phyloP scores from a whole-genome alignment of 2,329 filamentous ascomycete species.

The Diaporthe nobilis region DNA sequence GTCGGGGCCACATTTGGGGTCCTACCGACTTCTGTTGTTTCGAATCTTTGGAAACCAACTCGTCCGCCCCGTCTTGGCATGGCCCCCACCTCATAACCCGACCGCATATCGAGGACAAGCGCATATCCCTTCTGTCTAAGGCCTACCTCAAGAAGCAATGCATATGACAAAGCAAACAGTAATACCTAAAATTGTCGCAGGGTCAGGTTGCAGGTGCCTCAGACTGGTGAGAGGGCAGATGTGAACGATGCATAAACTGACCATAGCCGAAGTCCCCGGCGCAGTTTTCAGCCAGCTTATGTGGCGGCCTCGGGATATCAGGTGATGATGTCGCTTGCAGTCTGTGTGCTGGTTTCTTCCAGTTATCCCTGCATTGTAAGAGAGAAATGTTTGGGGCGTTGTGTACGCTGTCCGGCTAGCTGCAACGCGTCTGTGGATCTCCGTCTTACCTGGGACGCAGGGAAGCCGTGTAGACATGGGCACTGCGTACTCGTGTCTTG shows the following conservation, averaged over 20 bases:
- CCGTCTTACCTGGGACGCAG: too few relatives aligned
- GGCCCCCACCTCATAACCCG: neutral
- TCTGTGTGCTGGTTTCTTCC: neutral
- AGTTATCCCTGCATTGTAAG: too few relatives aligned
- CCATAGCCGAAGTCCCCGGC: neutral
- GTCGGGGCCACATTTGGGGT: constrained; percentile 8
- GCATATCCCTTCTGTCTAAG: neutral
- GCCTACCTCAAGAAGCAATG: neutral
- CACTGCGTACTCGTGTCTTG: neutral
- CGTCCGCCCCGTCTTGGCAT: constrained; percentile 29
- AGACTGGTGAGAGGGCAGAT: neutral
- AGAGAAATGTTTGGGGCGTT: neutral
- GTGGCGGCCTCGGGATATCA: neutral
- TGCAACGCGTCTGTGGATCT: neutral
- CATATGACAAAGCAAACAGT: constrained; percentile 8
- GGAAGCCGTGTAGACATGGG: neutral
- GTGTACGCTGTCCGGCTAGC: neutral
- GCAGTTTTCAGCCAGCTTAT: neutral
- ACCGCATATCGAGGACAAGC: neutral
- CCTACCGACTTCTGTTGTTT: neutral
- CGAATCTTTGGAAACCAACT: constrained; percentile 19
- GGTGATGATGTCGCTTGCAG: too few relatives aligned
- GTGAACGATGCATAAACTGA: neutral
- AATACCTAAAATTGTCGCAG: neutral
- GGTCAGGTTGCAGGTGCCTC: neutral